A percentile compares a stretch with the other conserved stretches of the same genome.
Evolutionary conservation across 1,284 basidiomycete species (phyloP).

Genomic region (Heimioporus retisporus): DNA sequence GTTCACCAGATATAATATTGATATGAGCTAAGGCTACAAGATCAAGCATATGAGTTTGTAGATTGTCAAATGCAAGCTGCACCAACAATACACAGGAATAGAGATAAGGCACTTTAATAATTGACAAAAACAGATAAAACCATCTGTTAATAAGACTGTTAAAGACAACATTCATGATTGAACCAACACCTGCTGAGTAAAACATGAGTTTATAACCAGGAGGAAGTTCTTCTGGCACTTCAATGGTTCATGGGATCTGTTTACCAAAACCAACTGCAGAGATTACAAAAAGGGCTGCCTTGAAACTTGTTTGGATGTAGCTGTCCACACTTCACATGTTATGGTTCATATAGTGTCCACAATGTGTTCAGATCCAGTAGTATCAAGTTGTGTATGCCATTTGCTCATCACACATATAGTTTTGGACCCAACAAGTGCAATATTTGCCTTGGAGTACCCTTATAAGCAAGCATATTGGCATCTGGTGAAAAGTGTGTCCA

Average conservation of each 20-base stretch:
- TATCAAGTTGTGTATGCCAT: slow-evolving; percentile 54
- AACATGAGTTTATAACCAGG: slow-evolving; percentile 46
- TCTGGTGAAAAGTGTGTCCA: too few species aligned
- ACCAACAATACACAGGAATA: slow-evolving; percentile 40
- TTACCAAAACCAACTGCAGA: slow-evolving; percentile 54
- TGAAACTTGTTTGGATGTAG: slow-evolving; percentile 30
- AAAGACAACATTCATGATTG: slow-evolving; percentile 42
- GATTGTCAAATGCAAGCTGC: slow-evolving; percentile 44
- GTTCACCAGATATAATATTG: slow-evolving; percentile 38
- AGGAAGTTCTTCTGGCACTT: slow-evolving; percentile 35
- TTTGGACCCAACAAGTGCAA: slow-evolving; percentile 57
- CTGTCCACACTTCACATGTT: too few species aligned
- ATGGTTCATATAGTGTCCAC: slow-evolving; percentile 46
- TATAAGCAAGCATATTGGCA: too few species aligned
- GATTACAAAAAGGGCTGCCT: slow-evolving; percentile 52
- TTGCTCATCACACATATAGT: slow-evolving; percentile 52
- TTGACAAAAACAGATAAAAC: slow-evolving; percentile 40
- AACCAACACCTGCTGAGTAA: slow-evolving; percentile 43
- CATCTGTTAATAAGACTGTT: slow-evolving; percentile 45
- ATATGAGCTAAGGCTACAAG: slow-evolving; percentile 48
- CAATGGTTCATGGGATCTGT: slow-evolving; percentile 44
- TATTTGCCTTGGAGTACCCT: slow-evolving; percentile 48
- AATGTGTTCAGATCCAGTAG: slow-evolving; percentile 21
- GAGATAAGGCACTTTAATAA: slow-evolving; percentile 47
- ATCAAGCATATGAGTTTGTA: slow-evolving; percentile 52